Conservation (phyloP, 805 yeast genomes). For the Kodamaea neixiangensis region DNA sequence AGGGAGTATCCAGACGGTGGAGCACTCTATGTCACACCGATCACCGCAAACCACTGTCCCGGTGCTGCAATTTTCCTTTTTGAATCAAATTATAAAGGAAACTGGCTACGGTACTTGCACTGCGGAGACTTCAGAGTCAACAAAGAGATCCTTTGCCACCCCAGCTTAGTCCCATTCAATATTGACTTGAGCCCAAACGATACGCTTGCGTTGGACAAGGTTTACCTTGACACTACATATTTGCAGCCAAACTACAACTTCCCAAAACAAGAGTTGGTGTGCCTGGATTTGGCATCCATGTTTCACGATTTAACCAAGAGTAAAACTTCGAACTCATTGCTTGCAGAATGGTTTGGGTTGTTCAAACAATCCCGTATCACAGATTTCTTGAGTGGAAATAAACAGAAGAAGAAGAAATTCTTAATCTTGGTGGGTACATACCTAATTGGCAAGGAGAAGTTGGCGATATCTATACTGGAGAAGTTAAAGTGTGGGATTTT, state of each 20-base stretch:
- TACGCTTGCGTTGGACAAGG: slow-evolving; percentile 46
- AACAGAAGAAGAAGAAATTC: slow-evolving; percentile 37
- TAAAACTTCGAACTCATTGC: slow-evolving; percentile 17
- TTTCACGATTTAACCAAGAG: slow-evolving; percentile 36
- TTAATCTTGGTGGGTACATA: slow-evolving; percentile 82
- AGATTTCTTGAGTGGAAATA: slow-evolving; percentile 25
- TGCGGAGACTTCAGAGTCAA: slow-evolving; percentile 93
- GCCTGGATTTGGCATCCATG: slow-evolving; percentile 59
- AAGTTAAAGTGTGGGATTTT: slow-evolving; percentile 54
- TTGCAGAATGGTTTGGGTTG: slow-evolving; percentile 35
- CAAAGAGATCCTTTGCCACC: slow-evolving; percentile 47
- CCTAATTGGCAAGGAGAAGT: slow-evolving; percentile 87
- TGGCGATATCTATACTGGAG: slow-evolving; percentile 69
- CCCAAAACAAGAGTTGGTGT: slow-evolving; percentile 74
- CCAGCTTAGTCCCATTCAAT: slow-evolving; percentile 23
- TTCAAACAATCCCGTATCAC: slow-evolving; percentile 41
- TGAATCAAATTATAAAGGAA: slow-evolving; percentile 40
- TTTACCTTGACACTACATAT: slow-evolving; percentile 91
- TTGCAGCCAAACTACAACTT: slow-evolving; percentile 71
- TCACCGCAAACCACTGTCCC: slow-evolving; percentile 96
- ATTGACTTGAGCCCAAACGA: slow-evolving; percentile 8
- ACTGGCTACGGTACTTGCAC: slow-evolving; percentile 53
- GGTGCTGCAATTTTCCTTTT: slow-evolving; percentile 86
- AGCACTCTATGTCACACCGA: slow-evolving; percentile 53
- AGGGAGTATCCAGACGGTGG: slow-evolving; percentile 24